phyloP scores from a whole-genome alignment of 371 early-diverging fungal genomes.

The Mortierella sp. region DNA sequence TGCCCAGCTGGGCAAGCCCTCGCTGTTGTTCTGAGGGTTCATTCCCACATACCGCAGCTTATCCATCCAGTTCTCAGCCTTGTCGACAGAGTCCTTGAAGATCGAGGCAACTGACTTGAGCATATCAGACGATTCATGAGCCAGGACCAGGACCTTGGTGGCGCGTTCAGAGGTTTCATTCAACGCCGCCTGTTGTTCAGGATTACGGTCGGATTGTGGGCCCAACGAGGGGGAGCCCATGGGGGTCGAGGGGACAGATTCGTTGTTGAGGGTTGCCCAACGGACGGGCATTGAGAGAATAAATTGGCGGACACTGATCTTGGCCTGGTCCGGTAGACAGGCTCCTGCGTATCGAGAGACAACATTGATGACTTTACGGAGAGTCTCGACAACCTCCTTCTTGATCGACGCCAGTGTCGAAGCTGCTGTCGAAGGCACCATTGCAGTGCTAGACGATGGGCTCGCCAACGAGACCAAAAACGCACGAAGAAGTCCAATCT shows the following conservation, averaged over 20 bases:
- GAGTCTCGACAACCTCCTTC: slow-evolving; percentile 87
- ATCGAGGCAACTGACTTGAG: slow-evolving; percentile 82
- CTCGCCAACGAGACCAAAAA: slow-evolving; percentile 74
- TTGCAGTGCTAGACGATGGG: slow-evolving; percentile 41
- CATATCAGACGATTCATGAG: slow-evolving; percentile 88
- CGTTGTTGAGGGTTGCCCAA: slow-evolving; percentile 76
- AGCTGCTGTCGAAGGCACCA: slow-evolving; percentile 50
- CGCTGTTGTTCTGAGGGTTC: slow-evolving; percentile 55
- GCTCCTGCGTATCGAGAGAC: slow-evolving; percentile 90
- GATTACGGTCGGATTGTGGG: slow-evolving; percentile 54
- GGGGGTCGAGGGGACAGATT: slow-evolving; percentile 50
- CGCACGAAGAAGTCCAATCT: slow-evolving; percentile 77
- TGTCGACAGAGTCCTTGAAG: slow-evolving; percentile 82
- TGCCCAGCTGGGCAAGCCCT: slow-evolving; percentile 55
- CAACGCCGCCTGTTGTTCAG: slow-evolving; percentile 63
- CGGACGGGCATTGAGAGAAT: slow-evolving; percentile 88
- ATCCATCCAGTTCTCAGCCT: slow-evolving; percentile 85
- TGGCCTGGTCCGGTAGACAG: slow-evolving; percentile 89
- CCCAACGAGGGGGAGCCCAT: slow-evolving; percentile 61
- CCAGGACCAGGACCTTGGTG: slow-evolving; percentile 78
- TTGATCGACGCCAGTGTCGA: slow-evolving; percentile 74
- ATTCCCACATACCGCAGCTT: slow-evolving; percentile 69
- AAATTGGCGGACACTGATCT: slow-evolving; percentile 83
- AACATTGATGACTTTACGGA: slow-evolving; percentile 91
- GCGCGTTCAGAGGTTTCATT: slow-evolving; percentile 71